A percentile compares a stretch with the other conserved stretches of the same genome.
Evolutionary conservation across 768 basidiomycete genomes (phyloP).

Genomic region (Scleroderma bovista): DNA sequence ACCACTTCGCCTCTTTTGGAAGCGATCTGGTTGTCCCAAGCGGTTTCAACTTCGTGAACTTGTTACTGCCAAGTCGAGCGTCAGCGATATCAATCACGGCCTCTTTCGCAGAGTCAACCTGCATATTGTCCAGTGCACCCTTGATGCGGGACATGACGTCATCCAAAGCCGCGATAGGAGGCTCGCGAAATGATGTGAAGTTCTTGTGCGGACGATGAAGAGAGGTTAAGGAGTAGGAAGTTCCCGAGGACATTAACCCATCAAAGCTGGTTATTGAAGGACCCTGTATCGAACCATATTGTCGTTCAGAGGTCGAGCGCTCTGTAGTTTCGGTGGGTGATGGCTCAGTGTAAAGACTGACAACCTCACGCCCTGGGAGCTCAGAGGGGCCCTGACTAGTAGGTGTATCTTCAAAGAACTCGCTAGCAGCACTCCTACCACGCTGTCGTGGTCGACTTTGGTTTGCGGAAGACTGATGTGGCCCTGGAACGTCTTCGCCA

Average conservation of each 20-base stretch:
- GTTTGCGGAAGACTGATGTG: constrained; percentile 13
- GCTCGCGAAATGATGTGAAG: constrained; percentile 36
- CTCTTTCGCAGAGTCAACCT: constrained; percentile 34
- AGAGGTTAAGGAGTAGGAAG: constrained; percentile 12
- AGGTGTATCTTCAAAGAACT: constrained; percentile 60
- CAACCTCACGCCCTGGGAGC: constrained; percentile 40
- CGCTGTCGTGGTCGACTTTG: constrained; percentile 26
- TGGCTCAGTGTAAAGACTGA: constrained; percentile 12
- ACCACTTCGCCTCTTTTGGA: constrained; percentile 45
- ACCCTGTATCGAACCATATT: background rate
- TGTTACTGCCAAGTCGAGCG: constrained; percentile 12
- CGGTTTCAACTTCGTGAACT: constrained; percentile 16
- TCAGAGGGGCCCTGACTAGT: constrained; percentile 32
- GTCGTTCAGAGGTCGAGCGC: background rate
- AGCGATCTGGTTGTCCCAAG: constrained; percentile 12
- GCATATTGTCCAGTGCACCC: constrained; percentile 70
- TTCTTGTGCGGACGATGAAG: constrained; percentile 20
- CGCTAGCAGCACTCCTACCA: constrained; percentile 54
- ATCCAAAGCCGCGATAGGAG: constrained; percentile 67
- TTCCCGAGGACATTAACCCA: constrained; percentile 7
- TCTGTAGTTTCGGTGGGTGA: constrained; percentile 7
- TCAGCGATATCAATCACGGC: constrained; percentile 14
- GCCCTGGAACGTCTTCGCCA: constrained; percentile 26
- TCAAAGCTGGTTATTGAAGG: background rate
- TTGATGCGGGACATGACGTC: constrained; percentile 85